Conservation (phyloP, 1,284 basidiomycete genomes). For the Sanguinoderma infundibulare region DNA sequence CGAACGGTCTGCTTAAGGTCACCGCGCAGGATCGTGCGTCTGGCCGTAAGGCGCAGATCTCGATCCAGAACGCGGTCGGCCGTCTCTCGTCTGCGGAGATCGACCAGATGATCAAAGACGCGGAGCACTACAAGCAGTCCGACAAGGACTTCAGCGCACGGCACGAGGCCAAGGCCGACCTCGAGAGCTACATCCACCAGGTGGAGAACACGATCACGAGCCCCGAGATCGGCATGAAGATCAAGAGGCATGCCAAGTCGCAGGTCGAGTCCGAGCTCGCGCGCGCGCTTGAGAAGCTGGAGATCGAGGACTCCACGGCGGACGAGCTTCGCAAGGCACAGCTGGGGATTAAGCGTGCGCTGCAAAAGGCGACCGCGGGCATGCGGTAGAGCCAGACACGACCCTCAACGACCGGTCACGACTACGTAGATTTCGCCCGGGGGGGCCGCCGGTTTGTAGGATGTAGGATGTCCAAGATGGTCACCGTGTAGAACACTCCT, state of each 20-base stretch:
- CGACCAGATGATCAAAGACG: constrained; percentile 98
- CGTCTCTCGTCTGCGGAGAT: constrained; percentile 95
- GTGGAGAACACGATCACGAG: constrained; percentile 93
- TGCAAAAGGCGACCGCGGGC: constrained; percentile 93
- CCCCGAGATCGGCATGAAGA: constrained; percentile 95
- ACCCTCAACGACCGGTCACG: constrained; percentile 11
- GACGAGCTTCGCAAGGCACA: constrained; percentile 96
- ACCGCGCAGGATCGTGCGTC: constrained; percentile 94
- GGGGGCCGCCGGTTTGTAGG: constrained; percentile 16
- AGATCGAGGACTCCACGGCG: constrained; percentile 90
- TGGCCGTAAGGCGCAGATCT: constrained; percentile 95
- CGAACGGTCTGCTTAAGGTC: constrained; percentile 96
- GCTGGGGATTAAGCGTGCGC: constrained; percentile 89
- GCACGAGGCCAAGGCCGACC: constrained; percentile 95
- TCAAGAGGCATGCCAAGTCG: constrained; percentile 92
- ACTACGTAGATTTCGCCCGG: constrained; percentile 15
- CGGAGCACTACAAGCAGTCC: constrained; percentile 93
- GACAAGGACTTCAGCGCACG: constrained; percentile 97
- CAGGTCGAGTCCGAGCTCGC: constrained; percentile 96
- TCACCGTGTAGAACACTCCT: neutral
- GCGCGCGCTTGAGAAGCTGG: constrained; percentile 94
- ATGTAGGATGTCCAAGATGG: constrained; percentile 6
- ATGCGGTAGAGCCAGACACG: constrained; percentile 54
- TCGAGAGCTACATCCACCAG: constrained; percentile 95
- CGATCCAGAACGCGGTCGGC: constrained; percentile 95